Conservation (phyloP, 495 filamentous ascomycete species). For the Penicillium daleae region DNA sequence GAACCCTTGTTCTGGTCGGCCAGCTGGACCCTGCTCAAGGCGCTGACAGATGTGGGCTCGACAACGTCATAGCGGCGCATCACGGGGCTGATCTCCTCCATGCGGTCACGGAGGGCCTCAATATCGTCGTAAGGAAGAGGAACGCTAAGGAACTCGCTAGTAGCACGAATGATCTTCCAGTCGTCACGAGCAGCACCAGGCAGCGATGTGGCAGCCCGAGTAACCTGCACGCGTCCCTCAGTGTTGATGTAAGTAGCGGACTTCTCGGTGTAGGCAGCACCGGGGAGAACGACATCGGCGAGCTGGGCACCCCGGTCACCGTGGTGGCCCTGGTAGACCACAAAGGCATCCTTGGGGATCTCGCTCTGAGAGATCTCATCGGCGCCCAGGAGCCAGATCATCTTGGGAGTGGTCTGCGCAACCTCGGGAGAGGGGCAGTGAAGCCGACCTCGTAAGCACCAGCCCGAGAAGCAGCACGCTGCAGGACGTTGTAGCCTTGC, state of each 20-base stretch:
- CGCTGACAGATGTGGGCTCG: constrained; percentile 70
- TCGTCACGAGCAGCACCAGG: constrained; percentile 91
- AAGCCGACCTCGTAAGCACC: constrained; percentile 97
- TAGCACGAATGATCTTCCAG: constrained; percentile 97
- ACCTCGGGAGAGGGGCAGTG: constrained; percentile 74
- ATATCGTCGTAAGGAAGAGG: constrained; percentile 93
- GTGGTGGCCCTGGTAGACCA: constrained; percentile 97
- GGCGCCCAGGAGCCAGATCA: constrained; percentile 95
- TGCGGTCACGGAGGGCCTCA: constrained; percentile 81
- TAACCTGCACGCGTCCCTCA: constrained; percentile 92
- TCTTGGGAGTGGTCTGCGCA: constrained; percentile 82
- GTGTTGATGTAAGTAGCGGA: constrained; percentile 97
- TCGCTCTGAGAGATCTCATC: constrained; percentile 82
- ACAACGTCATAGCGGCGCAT: constrained; percentile 88
- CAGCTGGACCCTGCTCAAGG: constrained; percentile 85
- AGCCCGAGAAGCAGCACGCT: constrained; percentile 85
- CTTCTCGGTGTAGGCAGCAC: constrained; percentile 96
- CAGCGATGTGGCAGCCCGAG: constrained; percentile 79
- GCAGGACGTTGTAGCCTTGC: constrained; percentile 97
- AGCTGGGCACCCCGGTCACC: constrained; percentile 91
- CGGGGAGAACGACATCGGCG: constrained; percentile 91
- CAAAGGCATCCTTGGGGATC: constrained; percentile 91
- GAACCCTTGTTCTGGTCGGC: constrained; percentile 93
- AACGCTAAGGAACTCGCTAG: constrained; percentile 84
- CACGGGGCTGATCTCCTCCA: constrained; percentile 91